Percentiles rank a stretch among this genome's conserved stretches.
These are phyloP conservation scores for Boletellus deceptivus DNA, from an alignment of 1,284 basidiomycete genomes.

Conservation along the genomic window DNA sequence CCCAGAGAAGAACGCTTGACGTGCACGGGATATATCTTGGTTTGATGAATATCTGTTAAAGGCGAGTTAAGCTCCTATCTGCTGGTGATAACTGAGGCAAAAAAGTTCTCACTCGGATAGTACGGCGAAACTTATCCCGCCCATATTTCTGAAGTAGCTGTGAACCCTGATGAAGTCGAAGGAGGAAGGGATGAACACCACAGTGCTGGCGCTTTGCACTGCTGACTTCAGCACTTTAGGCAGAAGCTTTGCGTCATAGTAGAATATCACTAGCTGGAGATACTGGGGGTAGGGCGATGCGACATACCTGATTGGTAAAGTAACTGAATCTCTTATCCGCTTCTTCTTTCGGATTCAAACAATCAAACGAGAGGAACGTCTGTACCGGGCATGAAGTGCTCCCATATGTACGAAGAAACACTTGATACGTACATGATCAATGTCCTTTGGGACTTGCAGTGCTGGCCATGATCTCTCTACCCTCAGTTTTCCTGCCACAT, in stretches of 20 bases:
- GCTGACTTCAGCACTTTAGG: conserved; percentile 86
- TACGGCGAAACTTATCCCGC: conserved; percentile 72
- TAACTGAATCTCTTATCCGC: conserved; percentile 83
- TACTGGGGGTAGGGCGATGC: background rate
- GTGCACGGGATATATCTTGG: conserved; percentile 89
- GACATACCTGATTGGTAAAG: conserved; percentile 79
- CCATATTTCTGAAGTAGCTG: conserved; percentile 77
- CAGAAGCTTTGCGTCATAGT: conserved; percentile 53
- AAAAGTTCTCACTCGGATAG: conserved; percentile 76
- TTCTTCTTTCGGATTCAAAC: conserved; percentile 72
- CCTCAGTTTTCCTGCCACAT: conserved; percentile 82
- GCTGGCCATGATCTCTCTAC: conserved; percentile 68
- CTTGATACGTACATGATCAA: conserved; percentile 61
- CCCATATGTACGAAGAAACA: background rate
- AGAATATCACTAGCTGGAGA: background rate
- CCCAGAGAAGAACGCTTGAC: conserved; percentile 90
- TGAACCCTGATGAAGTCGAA: conserved; percentile 96
- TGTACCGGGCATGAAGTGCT: conserved; percentile 31
- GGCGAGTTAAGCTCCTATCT: background rate
- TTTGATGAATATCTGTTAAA: conserved; percentile 82
- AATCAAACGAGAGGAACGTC: conserved; percentile 77
- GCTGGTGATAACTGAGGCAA: background rate
- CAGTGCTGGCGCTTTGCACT: conserved; percentile 84
- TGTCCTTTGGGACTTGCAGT: conserved; percentile 73
- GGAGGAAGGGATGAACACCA: conserved; percentile 91